Conservation (phyloP, 371 early-diverging fungal genomes). For the Mucor velutinosus region DNA sequence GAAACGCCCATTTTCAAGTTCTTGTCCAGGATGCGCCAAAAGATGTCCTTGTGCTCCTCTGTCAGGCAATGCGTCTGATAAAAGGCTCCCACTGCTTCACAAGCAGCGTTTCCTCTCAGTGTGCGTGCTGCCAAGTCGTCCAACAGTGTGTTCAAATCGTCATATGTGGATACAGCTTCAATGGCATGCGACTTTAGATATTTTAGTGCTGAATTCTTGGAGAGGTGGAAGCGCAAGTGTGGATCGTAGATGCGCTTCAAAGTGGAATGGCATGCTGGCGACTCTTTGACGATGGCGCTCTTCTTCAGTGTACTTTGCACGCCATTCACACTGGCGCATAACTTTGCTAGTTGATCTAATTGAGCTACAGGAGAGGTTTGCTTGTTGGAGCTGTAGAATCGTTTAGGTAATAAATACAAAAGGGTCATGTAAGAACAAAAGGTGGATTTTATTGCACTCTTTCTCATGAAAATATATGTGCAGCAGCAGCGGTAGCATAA, state of each 20-base stretch:
- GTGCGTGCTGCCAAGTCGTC: conserved; percentile 50
- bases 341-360: conserved; percentile 31
- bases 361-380: conserved; percentile 14
- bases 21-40: conserved; percentile 57
- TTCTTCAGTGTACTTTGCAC: conserved; percentile 40
- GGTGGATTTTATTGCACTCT: background rate
- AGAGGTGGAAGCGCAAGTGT: conserved; percentile 38
- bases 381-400: background rate
- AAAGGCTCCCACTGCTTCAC: conserved; percentile 42
- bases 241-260: conserved; percentile 58
- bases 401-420: background rate
- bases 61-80: conserved; percentile 30
- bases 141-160: conserved; percentile 27
- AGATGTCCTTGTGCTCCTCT: conserved; percentile 30
- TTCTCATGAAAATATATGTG: background rate
- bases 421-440: background rate
- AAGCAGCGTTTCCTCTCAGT: conserved; percentile 46
- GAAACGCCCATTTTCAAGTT: conserved; percentile 60
- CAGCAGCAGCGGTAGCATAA: background rate
- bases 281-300: conserved; percentile 26
- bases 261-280: conserved; percentile 38
- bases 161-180: background rate
- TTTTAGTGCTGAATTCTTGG: conserved; percentile 27
- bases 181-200: conserved; percentile 15
- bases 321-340: conserved; percentile 35